A percentile compares a stretch with the other conserved stretches of the same genome.
These are phyloP conservation scores for Fusarium agapanthi DNA, from an alignment of 2,329 filamentous ascomycete species.

Conservation along the genomic window DNA sequence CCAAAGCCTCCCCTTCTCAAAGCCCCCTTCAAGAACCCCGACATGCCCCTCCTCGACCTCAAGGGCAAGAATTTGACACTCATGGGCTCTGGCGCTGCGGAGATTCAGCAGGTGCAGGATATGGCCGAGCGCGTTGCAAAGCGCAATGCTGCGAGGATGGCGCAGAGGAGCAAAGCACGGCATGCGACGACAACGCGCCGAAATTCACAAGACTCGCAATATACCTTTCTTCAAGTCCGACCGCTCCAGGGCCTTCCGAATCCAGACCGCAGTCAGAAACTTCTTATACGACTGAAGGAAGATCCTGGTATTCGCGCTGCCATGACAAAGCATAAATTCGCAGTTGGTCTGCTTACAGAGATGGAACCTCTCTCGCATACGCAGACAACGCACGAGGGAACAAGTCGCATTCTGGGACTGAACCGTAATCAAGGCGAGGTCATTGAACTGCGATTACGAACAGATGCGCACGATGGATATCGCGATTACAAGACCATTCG, in stretches of 20 bases:
- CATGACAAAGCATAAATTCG: constrained; percentile 87
- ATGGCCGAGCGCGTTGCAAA: constrained; percentile 59
- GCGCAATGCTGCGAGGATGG: constrained; percentile 54
- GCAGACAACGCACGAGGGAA: constrained; percentile 71
- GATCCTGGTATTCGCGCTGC: constrained; percentile 86
- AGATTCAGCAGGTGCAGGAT: constrained; percentile 63
- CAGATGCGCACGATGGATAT: constrained; percentile 93
- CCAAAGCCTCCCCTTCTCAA: constrained; percentile 72
- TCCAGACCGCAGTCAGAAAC: constrained; percentile 73
- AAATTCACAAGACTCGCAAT: constrained; percentile 65
- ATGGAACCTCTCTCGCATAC: constrained; percentile 93
- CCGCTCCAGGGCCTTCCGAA: constrained; percentile 82
- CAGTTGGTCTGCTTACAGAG: constrained; percentile 87
- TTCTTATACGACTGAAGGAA: constrained; percentile 78
- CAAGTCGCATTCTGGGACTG: constrained; percentile 81
- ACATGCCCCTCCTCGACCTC: constrained; percentile 58
- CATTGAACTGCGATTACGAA: constrained; percentile 90
- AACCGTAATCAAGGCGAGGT: constrained; percentile 90
- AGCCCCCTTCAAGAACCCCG: constrained; percentile 68
- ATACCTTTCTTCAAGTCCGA: constrained; percentile 82
- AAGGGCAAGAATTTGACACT: constrained; percentile 69
- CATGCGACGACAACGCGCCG: constrained; percentile 10
- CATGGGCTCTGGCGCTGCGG: constrained; percentile 69
- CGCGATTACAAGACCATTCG: constrained; percentile 91
- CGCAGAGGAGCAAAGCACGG: constrained; percentile 42